Evolutionary conservation across 192 early-diverging fungal species (phyloP).

Genomic region (Kickxella alabastrina): DNA sequence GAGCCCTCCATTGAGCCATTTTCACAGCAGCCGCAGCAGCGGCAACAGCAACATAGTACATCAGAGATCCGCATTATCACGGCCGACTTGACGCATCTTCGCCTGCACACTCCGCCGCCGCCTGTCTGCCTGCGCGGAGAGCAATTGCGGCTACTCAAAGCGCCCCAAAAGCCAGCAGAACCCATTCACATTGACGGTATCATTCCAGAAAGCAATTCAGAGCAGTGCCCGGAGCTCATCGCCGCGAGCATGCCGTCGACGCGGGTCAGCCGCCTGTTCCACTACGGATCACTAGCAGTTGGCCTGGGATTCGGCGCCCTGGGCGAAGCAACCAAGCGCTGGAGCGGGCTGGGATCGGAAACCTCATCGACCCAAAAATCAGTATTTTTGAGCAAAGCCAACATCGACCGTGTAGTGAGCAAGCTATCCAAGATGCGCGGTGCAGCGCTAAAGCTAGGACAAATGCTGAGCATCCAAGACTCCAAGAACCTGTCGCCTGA

Average conservation of each 20-base stretch:
- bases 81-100: conserved; percentile 15
- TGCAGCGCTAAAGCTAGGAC: conserved; percentile 94
- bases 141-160: background rate
- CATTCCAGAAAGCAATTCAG: background rate
- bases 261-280: conserved; percentile 70
- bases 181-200: background rate
- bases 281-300: conserved; percentile 74
- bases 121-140: conserved; percentile 18
- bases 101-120: conserved; percentile 25
- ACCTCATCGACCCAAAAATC: conserved; percentile 39
- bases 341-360: conserved; percentile 51
- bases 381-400: conserved; percentile 65
- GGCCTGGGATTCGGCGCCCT: conserved; percentile 70
- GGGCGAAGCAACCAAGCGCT: conserved; percentile 61
- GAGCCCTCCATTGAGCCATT: too few species aligned
- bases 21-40: background rate
- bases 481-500: conserved; percentile 72
- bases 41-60: background rate
- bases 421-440: conserved; percentile 91
- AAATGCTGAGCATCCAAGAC: conserved; percentile 96
- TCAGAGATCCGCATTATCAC: conserved; percentile 7
- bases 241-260: conserved; percentile 67
- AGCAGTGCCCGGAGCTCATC: conserved; percentile 11
- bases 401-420: conserved; percentile 81
- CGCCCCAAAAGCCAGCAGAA: too few species aligned